These are phyloP conservation scores for Wickerhamomyces chambardii DNA, from an alignment of 805 yeast genomes.

Conservation along the genomic window DNA sequence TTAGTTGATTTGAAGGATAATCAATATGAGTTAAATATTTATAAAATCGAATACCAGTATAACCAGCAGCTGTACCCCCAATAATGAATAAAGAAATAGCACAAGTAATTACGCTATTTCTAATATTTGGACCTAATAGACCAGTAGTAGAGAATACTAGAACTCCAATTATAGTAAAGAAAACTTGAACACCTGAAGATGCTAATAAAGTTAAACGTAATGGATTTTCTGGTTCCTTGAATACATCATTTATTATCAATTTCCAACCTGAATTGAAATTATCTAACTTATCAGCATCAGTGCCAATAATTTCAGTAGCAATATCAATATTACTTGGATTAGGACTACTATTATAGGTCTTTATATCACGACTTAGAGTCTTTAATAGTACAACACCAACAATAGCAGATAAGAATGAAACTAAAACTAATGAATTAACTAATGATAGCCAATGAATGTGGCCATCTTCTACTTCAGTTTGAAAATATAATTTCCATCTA, in stretches of 20 bases:
- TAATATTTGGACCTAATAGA: slow-evolving; percentile 51
- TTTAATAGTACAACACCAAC: slow-evolving; percentile 57
- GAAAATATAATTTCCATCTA: slow-evolving; percentile 68
- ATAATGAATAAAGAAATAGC: slow-evolving; percentile 51
- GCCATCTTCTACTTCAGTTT: slow-evolving; percentile 37
- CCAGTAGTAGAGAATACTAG: slow-evolving; percentile 49
- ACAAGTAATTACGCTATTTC: slow-evolving; percentile 58
- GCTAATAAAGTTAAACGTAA: slow-evolving; percentile 44
- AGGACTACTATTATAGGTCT: slow-evolving; percentile 22
- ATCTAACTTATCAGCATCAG: slow-evolving; percentile 18
- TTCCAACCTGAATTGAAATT: slow-evolving; percentile 39
- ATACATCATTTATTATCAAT: slow-evolving; percentile 42
- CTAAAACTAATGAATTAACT: slow-evolving; percentile 61
- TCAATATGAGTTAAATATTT: slow-evolving; percentile 38
- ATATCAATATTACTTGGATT: slow-evolving; percentile 7
- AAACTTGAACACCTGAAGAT: slow-evolving; percentile 69
- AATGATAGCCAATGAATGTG: slow-evolving; percentile 75
- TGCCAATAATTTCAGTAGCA: slow-evolving; percentile 13
- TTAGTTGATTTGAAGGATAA: slow-evolving; percentile 2
- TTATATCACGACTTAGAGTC: slow-evolving; percentile 43
- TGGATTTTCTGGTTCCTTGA: slow-evolving; percentile 39
- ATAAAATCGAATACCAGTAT: slow-evolving; percentile 54
- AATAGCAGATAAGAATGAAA: slow-evolving; percentile 48
- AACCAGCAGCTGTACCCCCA: slow-evolving; percentile 73
- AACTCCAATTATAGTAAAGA: slow-evolving; percentile 56